phyloP scores from a whole-genome alignment of 331 rosid species.

The Spiraea crenata region DNA sequence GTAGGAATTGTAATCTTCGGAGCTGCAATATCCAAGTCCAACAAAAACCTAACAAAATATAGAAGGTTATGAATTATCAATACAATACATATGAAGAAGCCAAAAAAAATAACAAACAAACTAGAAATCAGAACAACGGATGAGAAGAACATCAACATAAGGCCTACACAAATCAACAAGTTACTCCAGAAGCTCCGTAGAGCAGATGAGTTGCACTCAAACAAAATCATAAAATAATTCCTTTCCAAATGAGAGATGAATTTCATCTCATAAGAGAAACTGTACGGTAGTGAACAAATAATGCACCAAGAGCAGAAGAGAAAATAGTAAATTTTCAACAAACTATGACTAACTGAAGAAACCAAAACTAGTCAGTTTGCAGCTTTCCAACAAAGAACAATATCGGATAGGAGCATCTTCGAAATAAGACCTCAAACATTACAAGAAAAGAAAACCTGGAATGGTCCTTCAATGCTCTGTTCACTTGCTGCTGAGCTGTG shows the following conservation, averaged over 20 bases:
- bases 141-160: neutral
- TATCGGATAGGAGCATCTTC: no score
- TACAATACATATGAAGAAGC: neutral
- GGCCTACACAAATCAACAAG: neutral
- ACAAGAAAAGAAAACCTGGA: conserved; percentile 51
- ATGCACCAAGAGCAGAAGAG: no score
- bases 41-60: conserved; percentile 67
- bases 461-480: conserved; percentile 81
- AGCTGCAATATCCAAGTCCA: conserved; percentile 97
- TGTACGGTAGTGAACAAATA: no score
- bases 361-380: no score
- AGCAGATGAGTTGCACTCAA: neutral
- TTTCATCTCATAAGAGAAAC: no score
- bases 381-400: no score
- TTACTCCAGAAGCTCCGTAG: neutral
- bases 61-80: conserved; percentile 3
- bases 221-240: no score
- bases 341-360: no score
- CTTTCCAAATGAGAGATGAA: no score
- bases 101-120: neutral
- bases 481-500: conserved; percentile 94
- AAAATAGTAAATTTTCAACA: no score
- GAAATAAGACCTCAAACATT: neutral
- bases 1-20: conserved; percentile 97
- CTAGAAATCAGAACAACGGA: neutral